Percentiles rank a stretch among this genome's conserved stretches.
Conservation (phyloP, 257 asterid species). For the Nicotiana tabacum region DNA sequence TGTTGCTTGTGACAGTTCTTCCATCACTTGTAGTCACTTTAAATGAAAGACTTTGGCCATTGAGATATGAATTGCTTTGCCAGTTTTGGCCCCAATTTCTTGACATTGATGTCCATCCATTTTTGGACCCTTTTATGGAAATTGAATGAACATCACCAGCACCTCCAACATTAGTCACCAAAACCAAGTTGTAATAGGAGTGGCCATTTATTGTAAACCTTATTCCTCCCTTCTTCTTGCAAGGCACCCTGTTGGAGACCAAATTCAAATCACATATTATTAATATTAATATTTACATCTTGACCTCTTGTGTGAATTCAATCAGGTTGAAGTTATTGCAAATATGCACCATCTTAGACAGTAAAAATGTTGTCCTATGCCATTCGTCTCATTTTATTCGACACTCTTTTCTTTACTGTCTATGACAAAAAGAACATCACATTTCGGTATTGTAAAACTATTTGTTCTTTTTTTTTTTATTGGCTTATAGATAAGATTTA, state of each 20-base stretch:
- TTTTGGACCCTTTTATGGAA: constrained; percentile 66
- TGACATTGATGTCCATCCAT: constrained; percentile 82
- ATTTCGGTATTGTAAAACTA: too few relatives aligned
- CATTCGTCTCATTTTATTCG: too few relatives aligned
- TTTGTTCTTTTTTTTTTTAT: too few relatives aligned
- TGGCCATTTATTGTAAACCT: constrained; percentile 88
- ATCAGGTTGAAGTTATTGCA: too few relatives aligned
- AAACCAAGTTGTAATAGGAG: constrained; percentile 71
- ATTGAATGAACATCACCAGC: constrained; percentile 81
- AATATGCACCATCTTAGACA: too few relatives aligned
- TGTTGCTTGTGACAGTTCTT: constrained; percentile 51
- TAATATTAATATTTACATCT: neutral
- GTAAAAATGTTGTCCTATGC: too few relatives aligned
- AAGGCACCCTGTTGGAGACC: constrained; percentile 47
- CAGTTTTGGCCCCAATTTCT: constrained; percentile 97
- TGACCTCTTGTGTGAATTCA: too few relatives aligned
- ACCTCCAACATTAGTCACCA: constrained; percentile 79
- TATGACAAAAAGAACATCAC: too few relatives aligned
- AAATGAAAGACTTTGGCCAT: constrained; percentile 71
- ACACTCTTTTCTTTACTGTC: too few relatives aligned
- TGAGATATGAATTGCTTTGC: constrained; percentile 75
- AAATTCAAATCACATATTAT: neutral
- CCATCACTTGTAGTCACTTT: constrained; percentile 80
- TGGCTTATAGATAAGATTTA: too few relatives aligned
- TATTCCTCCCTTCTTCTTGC: constrained; percentile 74